phyloP scores from a whole-genome alignment of 1,284 basidiomycete species.

The Cerioporus squamosus region DNA sequence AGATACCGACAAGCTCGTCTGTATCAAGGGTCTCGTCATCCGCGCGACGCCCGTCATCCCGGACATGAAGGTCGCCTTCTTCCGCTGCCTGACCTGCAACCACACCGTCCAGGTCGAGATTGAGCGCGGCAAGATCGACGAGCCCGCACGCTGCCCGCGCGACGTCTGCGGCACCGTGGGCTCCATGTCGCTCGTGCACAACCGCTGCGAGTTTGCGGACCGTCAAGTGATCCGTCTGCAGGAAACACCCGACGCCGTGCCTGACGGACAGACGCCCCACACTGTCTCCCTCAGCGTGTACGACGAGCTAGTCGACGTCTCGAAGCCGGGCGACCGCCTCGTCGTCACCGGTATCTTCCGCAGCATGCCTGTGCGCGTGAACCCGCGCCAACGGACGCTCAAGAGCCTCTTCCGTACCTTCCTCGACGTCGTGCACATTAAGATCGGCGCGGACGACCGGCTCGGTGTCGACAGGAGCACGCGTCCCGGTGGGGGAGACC shows the following conservation, averaged over 20 bases:
- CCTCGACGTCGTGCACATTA: slow-evolving; percentile 93
- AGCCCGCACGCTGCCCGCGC: slow-evolving; percentile 90
- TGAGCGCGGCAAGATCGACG: slow-evolving; percentile 94
- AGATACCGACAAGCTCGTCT: slow-evolving; percentile 97
- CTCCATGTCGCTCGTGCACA: slow-evolving; percentile 95
- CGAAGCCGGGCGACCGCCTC: slow-evolving; percentile 95
- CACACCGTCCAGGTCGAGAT: slow-evolving; percentile 96
- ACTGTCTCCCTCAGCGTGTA: slow-evolving; percentile 96
- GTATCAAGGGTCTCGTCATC: slow-evolving; percentile 96
- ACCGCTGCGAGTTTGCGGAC: slow-evolving; percentile 95
- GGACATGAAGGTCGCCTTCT: slow-evolving; percentile 98
- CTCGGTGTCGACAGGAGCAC: slow-evolving; percentile 86
- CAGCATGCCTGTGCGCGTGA: slow-evolving; percentile 91
- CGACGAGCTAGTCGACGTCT: slow-evolving; percentile 94
- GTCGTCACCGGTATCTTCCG: slow-evolving; percentile 94
- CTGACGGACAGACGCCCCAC: slow-evolving; percentile 98
- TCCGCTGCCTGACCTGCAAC: slow-evolving; percentile 95
- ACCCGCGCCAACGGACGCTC: slow-evolving; percentile 89
- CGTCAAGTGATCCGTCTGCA: slow-evolving; percentile 95
- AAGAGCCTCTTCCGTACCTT: slow-evolving; percentile 98
- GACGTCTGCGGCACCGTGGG: slow-evolving; percentile 89
- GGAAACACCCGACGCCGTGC: slow-evolving; percentile 97
- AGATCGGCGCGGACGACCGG: slow-evolving; percentile 71
- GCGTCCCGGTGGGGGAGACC: slow-evolving; percentile 70
- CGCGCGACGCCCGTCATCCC: slow-evolving; percentile 97